Evolutionary conservation across 306 rosid genomes (phyloP).

Genomic region (Morella rubra): DNA sequence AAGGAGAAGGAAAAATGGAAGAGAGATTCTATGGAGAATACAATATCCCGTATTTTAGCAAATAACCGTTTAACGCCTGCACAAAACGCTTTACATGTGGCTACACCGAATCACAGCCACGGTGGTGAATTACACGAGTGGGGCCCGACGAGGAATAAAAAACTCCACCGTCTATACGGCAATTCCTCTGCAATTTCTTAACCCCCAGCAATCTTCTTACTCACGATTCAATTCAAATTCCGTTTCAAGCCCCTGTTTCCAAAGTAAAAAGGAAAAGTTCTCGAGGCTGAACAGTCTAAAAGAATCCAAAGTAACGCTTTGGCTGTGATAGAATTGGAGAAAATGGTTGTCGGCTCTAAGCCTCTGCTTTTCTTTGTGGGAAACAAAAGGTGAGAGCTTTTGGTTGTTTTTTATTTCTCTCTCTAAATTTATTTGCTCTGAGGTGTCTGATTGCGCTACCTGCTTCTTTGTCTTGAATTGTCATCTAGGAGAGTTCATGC

Average conservation of each 20-base stretch:
- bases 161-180: conserved; percentile 18
- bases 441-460: conserved; percentile 8
- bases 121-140: conserved; percentile 21
- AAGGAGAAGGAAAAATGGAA: background rate
- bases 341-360: conserved; percentile 41
- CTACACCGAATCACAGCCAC: conserved; percentile 12
- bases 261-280: conserved; percentile 21
- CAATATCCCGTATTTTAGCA: conserved; percentile 10
- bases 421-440: conserved; percentile 3
- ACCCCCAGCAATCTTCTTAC: conserved; percentile 35
- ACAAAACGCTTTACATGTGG: conserved; percentile 39
- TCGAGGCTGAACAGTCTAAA: conserved; percentile 39
- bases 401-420: background rate
- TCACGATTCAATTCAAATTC: conserved; percentile 24
- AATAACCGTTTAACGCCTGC: conserved; percentile 37
- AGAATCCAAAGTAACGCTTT: conserved; percentile 41
- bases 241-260: background rate
- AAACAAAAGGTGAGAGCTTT: conserved; percentile 55
- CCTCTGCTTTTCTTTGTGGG: conserved; percentile 47
- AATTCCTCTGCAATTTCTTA: conserved; percentile 14
- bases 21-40: background rate
- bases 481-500: conserved; percentile 1
- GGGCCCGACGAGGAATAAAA: conserved; percentile 29
- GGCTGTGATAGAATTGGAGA: conserved; percentile 28
- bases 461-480: conserved; percentile 3